Percentiles rank a stretch among this genome's conserved stretches.
Evolutionary conservation across 2,329 filamentous ascomycete genomes (phyloP).

Genomic region (Xylariales sp.): DNA sequence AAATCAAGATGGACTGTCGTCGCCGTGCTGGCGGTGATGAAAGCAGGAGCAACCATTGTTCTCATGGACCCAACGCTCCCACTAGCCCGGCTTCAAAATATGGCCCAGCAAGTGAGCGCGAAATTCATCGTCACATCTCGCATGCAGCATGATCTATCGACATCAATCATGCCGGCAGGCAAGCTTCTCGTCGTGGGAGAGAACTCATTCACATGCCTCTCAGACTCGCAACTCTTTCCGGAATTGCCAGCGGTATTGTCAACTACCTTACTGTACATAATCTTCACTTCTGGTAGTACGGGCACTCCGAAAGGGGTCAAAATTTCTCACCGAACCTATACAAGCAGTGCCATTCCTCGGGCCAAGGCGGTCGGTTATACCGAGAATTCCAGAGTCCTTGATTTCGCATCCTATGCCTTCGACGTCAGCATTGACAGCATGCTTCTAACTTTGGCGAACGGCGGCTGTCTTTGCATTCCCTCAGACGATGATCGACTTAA

Average conservation of each 20-base stretch:
- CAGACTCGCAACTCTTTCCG: neutral
- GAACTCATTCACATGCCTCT: neutral
- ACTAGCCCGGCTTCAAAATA: neutral
- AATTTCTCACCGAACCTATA: conserved; percentile 16
- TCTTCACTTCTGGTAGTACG: conserved; percentile 49
- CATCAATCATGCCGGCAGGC: neutral
- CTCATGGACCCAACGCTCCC: neutral
- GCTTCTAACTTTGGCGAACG: neutral
- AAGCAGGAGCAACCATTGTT: conserved; percentile 2
- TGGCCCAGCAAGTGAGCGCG: neutral
- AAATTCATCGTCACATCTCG: neutral
- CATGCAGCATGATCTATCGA: neutral
- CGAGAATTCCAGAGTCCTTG: conserved; percentile 11
- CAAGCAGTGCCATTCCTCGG: conserved; percentile 14
- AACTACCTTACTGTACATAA: conserved; percentile 3
- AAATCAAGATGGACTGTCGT: conserved; percentile 3
- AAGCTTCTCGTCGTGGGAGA: neutral
- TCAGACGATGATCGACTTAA: conserved; percentile 29
- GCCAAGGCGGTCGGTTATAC: conserved; percentile 10
- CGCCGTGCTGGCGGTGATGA: neutral
- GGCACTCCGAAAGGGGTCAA: conserved; percentile 45
- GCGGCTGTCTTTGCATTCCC: conserved; percentile 31
- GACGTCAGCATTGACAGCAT: neutral
- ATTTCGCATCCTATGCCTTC: conserved; percentile 5
- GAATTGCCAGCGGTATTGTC: neutral